Conservation (phyloP, 176 grass and related monocot genomes). For the Oryza punctata region DNA sequence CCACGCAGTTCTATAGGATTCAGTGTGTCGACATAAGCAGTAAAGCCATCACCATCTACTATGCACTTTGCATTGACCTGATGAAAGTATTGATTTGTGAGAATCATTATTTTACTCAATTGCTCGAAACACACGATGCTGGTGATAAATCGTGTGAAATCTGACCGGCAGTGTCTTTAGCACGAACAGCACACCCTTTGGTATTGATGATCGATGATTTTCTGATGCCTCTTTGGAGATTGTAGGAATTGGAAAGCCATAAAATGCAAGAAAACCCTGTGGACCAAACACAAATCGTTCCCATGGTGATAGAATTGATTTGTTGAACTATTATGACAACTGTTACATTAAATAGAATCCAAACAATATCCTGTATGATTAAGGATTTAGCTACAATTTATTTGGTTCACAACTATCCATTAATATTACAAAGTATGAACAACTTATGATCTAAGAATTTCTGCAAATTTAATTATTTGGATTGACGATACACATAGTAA, state of each 20-base stretch:
- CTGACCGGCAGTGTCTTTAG: slow-evolving; percentile 37
- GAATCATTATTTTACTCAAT: background rate
- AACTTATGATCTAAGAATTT: background rate
- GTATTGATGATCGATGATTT: background rate
- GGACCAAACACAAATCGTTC: background rate
- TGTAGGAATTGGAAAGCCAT: slow-evolving; percentile 8
- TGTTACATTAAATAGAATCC: background rate
- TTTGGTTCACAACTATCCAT: background rate
- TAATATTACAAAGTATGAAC: background rate
- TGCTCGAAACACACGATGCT: background rate
- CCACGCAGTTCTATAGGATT: slow-evolving; percentile 1
- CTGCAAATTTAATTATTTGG: background rate
- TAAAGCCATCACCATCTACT: slow-evolving; percentile 47
- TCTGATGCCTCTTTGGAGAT: background rate
- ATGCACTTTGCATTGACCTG: slow-evolving; percentile 21
- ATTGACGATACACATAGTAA: too few relatives aligned
- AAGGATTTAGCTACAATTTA: background rate
- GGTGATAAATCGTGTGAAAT: background rate
- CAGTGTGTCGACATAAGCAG: slow-evolving; percentile 20
- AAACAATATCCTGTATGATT: background rate
- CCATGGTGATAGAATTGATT: background rate
- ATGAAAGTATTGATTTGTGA: background rate
- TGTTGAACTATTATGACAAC: background rate
- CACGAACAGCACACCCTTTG: slow-evolving; percentile 6
- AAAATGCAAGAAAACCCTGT: slow-evolving; percentile 33